phyloP scores from a whole-genome alignment of 2,329 filamentous ascomycete species.

The Venturia oleaginea region DNA sequence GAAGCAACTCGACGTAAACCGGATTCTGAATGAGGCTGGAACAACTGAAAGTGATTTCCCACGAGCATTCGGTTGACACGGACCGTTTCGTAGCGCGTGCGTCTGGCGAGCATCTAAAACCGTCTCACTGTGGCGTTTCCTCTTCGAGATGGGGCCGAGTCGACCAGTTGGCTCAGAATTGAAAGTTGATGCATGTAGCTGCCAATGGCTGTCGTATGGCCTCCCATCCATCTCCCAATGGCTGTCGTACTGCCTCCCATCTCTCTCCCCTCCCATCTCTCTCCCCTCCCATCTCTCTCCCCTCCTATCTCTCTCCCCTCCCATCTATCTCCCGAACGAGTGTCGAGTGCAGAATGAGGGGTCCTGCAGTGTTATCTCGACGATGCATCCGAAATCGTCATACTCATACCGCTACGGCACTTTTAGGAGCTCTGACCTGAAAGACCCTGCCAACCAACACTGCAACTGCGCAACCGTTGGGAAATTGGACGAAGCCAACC shows the following conservation, averaged over 20 bases:
- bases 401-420: no score
- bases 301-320: no score
- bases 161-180: no score
- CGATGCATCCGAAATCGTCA: no score
- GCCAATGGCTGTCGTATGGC: neutral
- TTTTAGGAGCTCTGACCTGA: neutral
- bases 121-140: neutral
- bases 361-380: neutral
- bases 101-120: neutral
- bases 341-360: neutral
- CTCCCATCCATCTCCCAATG: no score
- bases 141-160: neutral
- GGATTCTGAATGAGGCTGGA: neutral
- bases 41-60: neutral
- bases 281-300: no score
- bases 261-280: no score
- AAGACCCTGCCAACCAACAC: neutral
- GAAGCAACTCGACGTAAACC: no score
- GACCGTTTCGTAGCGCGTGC: neutral
- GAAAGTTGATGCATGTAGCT: neutral
- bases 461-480: neutral
- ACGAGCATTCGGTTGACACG: neutral
- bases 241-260: no score
- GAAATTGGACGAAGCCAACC: neutral
- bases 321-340: no score